A percentile compares a stretch with the other conserved stretches of the same genome.
Evolutionary conservation across 371 early-diverging fungal genomes (phyloP).

Genomic region (Apophysomyces sp.): DNA sequence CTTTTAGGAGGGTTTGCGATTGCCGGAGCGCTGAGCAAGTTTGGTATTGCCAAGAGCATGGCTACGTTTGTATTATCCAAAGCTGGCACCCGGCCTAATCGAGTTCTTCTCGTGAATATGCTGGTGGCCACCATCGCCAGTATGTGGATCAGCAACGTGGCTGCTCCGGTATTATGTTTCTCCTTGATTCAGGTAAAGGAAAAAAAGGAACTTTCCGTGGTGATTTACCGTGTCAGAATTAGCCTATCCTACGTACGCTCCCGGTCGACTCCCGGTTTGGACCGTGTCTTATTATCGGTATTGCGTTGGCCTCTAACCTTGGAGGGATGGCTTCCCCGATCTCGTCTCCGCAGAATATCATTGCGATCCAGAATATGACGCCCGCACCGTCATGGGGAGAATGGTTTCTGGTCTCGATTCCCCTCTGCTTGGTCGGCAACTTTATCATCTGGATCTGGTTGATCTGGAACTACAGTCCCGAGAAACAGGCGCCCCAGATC

Average conservation of each 20-base stretch:
- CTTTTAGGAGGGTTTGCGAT: slow-evolving; percentile 82
- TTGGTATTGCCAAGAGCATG: slow-evolving; percentile 89
- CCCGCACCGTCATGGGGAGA: slow-evolving; percentile 71
- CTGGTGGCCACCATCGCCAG: slow-evolving; percentile 91
- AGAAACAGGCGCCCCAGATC: slow-evolving; percentile 57
- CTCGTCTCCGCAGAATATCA: slow-evolving; percentile 78
- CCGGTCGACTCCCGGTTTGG: slow-evolving; percentile 67
- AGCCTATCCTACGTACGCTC: slow-evolving; percentile 77
- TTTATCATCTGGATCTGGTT: slow-evolving; percentile 69
- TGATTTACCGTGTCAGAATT: background rate
- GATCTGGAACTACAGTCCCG: slow-evolving; percentile 62
- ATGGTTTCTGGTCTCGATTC: slow-evolving; percentile 65
- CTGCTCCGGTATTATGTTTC: slow-evolving; percentile 96
- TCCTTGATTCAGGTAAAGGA: slow-evolving; percentile 77
- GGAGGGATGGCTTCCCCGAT: slow-evolving; percentile 90
- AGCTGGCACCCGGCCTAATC: slow-evolving; percentile 83
- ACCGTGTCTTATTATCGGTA: slow-evolving; percentile 74
- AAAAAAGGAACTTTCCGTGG: background rate
- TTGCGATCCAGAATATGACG: slow-evolving; percentile 73
- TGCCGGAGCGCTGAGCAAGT: slow-evolving; percentile 81
- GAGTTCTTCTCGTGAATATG: slow-evolving; percentile 91
- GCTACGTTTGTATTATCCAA: slow-evolving; percentile 87
- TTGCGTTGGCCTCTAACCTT: slow-evolving; percentile 81
- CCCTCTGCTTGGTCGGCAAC: slow-evolving; percentile 63
- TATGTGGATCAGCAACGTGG: slow-evolving; percentile 98